Evolutionary conservation across 2,329 filamentous ascomycete genomes (phyloP).

Genomic region (Huntiella abstrusa): DNA sequence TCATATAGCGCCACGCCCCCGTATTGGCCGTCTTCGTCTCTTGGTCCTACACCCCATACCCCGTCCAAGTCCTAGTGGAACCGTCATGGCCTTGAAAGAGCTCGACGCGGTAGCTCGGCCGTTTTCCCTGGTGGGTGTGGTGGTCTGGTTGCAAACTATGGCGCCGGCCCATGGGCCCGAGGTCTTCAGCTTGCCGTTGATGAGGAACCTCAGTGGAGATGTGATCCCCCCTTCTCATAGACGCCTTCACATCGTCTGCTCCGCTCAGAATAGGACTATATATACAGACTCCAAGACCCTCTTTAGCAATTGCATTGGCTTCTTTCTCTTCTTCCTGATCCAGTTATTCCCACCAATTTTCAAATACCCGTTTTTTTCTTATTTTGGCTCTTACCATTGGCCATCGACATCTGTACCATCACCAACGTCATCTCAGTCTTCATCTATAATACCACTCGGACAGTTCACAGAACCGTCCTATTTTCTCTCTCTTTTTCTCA

Average conservation of each 20-base stretch:
- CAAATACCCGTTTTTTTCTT: too few species aligned
- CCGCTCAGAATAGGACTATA: too few species aligned
- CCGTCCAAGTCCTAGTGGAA: neutral
- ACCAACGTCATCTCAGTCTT: neutral
- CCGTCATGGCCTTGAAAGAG: neutral
- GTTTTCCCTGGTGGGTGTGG: neutral
- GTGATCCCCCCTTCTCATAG: too few species aligned
- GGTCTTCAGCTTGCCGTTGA: too few species aligned
- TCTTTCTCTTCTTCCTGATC: too few species aligned
- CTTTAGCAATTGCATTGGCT: too few species aligned
- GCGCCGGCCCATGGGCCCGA: too few species aligned
- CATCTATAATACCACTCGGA: neutral
- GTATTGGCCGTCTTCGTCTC: neutral
- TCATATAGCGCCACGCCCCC: neutral
- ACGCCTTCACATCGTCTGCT: too few species aligned
- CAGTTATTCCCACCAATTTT: too few species aligned
- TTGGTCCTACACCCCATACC: neutral
- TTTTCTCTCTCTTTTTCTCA: neutral
- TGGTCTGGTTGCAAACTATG: too few species aligned
- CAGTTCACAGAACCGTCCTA: neutral
- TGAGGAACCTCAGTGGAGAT: too few species aligned
- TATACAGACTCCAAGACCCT: too few species aligned
- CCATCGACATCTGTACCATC: neutral
- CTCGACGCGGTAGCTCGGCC: slow-evolving; percentile 1
- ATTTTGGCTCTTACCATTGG: neutral